A percentile compares a stretch with the other conserved stretches of the same genome.
Evolutionary conservation across 371 early-diverging fungal species (phyloP).

Genomic region (Synchytrium microbalum): DNA sequence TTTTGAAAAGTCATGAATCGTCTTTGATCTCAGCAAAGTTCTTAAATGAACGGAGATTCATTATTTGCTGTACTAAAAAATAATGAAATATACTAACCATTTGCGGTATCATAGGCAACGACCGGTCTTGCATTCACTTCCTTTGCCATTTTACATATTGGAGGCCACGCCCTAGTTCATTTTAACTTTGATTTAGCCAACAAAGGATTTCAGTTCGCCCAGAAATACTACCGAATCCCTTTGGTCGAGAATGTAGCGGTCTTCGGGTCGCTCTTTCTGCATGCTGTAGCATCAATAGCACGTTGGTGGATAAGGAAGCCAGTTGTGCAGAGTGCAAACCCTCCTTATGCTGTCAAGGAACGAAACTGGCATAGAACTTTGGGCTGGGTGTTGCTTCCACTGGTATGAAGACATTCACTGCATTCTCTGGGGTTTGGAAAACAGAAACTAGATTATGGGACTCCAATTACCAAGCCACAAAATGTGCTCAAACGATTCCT

Average conservation of each 20-base stretch:
- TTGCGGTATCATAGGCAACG: no score
- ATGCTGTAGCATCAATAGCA: not conserved
- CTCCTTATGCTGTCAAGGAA: not conserved
- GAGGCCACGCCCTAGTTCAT: not conserved
- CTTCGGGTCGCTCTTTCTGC: not conserved
- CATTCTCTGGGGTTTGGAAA: no score
- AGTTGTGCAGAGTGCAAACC: not conserved
- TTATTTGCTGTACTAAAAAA: no score
- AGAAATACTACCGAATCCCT: not conserved
- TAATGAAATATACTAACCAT: no score
- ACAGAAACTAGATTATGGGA: no score
- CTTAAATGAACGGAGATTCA: no score
- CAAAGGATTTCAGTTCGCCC: not conserved
- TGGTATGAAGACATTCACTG: no score
- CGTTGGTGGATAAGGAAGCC: not conserved
- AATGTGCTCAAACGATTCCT: no score
- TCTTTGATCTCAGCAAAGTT: no score
- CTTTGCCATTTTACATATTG: not conserved
- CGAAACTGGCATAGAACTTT: not conserved
- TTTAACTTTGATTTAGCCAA: not conserved
- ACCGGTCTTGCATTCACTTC: no score
- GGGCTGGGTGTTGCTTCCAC: not conserved
- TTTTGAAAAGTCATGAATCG: no score
- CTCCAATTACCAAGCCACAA: no score
- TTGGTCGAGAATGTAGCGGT: not conserved